A percentile compares a stretch with the other conserved stretches of the same genome.
Conservation (phyloP, 148 eudicot genomes). For the Talinum fruticosum region DNA sequence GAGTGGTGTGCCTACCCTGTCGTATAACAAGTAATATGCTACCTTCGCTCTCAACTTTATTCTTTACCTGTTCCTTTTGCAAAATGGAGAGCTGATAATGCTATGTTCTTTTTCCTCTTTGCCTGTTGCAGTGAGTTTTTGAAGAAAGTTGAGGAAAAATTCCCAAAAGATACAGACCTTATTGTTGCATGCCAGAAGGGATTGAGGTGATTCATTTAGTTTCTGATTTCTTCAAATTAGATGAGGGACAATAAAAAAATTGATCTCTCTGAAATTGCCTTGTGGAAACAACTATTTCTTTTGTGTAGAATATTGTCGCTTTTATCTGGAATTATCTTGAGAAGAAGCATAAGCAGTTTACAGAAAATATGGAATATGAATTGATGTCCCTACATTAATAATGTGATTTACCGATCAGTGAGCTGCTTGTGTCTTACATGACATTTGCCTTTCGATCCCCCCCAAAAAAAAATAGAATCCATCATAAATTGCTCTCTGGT, state of each 20-base stretch:
- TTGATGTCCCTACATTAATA: background rate
- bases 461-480: no score
- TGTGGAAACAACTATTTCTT: background rate
- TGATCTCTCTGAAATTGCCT: background rate
- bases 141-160: slow-evolving; percentile 53
- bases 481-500: background rate
- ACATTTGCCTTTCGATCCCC: no score
- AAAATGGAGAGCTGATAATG: slow-evolving; percentile 5
- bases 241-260: background rate
- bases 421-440: background rate
- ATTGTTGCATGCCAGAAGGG: slow-evolving; percentile 98
- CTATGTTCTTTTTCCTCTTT: slow-evolving; percentile 10
- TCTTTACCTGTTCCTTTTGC: background rate
- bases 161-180: slow-evolving; percentile 78
- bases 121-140: slow-evolving; percentile 49
- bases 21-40: slow-evolving; percentile 54
- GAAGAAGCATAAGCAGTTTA: background rate
- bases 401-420: background rate
- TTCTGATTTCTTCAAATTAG: background rate
- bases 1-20: slow-evolving; percentile 91
- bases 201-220: slow-evolving; percentile 53
- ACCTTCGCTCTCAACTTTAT: background rate
- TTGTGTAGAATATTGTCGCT: background rate
- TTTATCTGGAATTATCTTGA: background rate
- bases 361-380: background rate